Conservation (phyloP, 2,329 filamentous ascomycete species). For the Diaporthe ampelina region DNA sequence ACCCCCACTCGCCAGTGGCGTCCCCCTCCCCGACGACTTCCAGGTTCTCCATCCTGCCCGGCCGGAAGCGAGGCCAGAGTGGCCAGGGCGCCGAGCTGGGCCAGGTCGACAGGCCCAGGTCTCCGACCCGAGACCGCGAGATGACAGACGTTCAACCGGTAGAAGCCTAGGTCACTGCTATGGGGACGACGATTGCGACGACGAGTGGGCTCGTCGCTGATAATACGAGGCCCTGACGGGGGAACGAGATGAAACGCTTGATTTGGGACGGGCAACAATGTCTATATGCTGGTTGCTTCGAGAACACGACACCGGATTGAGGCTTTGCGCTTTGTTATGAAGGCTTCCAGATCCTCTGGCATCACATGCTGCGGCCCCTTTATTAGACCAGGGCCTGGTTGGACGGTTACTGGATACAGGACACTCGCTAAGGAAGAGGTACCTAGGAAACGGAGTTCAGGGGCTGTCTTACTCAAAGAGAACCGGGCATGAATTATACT, state of each 20-base stretch:
- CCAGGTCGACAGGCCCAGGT: slow-evolving; percentile 64
- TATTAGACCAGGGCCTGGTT: slow-evolving; percentile 14
- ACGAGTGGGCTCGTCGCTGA: slow-evolving; percentile 8
- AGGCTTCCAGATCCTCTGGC: slow-evolving; percentile 9
- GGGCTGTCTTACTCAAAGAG: neutral
- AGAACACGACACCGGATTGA: neutral
- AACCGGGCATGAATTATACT: slow-evolving; percentile 30
- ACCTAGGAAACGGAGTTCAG: slow-evolving; percentile 31
- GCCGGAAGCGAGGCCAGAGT: slow-evolving; percentile 79
- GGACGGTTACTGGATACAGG: slow-evolving; percentile 24
- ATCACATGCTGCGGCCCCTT: slow-evolving; percentile 3
- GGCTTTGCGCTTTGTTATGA: slow-evolving; percentile 11
- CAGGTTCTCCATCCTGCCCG: slow-evolving; percentile 74
- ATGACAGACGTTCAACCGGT: slow-evolving; percentile 38
- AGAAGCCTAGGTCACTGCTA: slow-evolving; percentile 33
- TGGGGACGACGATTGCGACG: slow-evolving; percentile 20
- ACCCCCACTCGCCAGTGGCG: slow-evolving; percentile 47
- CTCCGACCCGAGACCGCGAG: slow-evolving; percentile 43
- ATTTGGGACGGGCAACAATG: slow-evolving; percentile 10
- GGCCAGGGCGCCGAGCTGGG: slow-evolving; percentile 80
- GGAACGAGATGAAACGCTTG: neutral
- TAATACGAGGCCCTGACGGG: neutral
- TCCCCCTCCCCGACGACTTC: slow-evolving; percentile 59
- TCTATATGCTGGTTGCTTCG: slow-evolving; percentile 17
- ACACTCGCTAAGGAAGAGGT: slow-evolving; percentile 37